These are phyloP conservation scores for Talaromyces funiculosus DNA, from an alignment of 2,329 filamentous ascomycete genomes.

Conservation along the genomic window DNA sequence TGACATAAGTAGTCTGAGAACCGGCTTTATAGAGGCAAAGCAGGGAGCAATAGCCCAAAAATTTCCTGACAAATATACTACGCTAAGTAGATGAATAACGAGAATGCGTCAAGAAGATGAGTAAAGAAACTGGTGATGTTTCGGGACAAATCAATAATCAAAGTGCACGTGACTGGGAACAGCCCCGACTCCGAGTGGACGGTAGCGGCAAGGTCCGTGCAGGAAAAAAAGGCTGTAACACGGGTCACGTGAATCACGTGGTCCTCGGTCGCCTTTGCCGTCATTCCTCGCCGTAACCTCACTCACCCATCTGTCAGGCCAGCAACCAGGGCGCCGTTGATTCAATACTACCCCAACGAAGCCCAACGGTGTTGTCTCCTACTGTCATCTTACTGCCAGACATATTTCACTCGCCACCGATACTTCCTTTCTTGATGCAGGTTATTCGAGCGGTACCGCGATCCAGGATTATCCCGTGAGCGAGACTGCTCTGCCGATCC, in stretches of 20 bases:
- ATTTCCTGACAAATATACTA: not conserved
- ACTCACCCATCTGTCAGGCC: conserved; percentile 12
- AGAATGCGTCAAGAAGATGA: not conserved
- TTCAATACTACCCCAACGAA: not conserved
- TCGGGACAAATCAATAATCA: not conserved
- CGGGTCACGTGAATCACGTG: conserved; percentile 14
- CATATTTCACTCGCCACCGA: not conserved
- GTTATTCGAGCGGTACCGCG: conserved; percentile 6
- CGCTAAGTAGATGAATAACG: not conserved
- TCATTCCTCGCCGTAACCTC: conserved; percentile 14
- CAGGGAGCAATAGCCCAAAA: not conserved
- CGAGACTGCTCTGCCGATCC: conserved; percentile 13
- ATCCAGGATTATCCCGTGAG: conserved; percentile 12
- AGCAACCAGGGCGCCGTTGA: conserved; percentile 10
- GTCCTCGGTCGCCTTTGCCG: conserved; percentile 14
- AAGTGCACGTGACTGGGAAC: not conserved
- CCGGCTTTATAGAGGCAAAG: not conserved
- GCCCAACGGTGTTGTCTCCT: not conserved
- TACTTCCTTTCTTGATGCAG: conserved; percentile 12
- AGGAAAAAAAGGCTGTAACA: not conserved
- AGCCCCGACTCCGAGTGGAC: not conserved
- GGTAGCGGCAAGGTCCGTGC: conserved; percentile 5
- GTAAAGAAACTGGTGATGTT: not conserved
- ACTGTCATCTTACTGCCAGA: not conserved
- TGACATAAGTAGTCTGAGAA: not conserved